These are phyloP conservation scores for Adansonia rubrostipa DNA, from an alignment of 441 rosid genomes.

Conservation along the genomic window DNA sequence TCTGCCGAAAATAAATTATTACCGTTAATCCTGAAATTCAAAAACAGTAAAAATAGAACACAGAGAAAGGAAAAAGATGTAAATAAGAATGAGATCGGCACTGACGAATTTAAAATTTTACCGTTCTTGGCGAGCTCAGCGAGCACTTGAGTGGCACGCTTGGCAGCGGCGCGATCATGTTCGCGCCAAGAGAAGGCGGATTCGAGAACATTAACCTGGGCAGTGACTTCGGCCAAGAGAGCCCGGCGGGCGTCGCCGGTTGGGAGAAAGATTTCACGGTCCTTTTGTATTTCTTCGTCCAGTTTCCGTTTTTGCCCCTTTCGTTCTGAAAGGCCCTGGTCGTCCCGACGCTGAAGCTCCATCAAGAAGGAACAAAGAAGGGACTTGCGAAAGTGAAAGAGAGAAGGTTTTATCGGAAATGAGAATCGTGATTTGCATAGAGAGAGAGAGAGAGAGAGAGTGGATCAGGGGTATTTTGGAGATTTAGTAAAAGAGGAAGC, in stretches of 20 bases:
- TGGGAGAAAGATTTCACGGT: constrained; percentile 57
- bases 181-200: constrained; percentile 80
- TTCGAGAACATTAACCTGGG: constrained; percentile 76
- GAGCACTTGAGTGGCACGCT: constrained; percentile 91
- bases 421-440: constrained; percentile 32
- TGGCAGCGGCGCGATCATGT: constrained; percentile 90
- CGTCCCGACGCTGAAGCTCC: constrained; percentile 67
- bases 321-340: constrained; percentile 70
- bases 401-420: constrained; percentile 28
- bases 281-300: constrained; percentile 69
- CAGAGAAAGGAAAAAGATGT: not conserved
- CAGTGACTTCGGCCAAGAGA: constrained; percentile 61
- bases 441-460: constrained; percentile 28
- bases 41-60: not conserved
- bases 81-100: constrained; percentile 34
- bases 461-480: constrained; percentile 16
- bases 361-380: constrained; percentile 36
- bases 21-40: not conserved
- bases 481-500: not conserved
- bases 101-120: constrained; percentile 25
- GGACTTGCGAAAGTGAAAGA: constrained; percentile 20
- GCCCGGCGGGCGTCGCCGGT: constrained; percentile 62
- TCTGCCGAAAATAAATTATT: constrained; percentile 45
- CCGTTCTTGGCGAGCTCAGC: constrained; percentile 98
- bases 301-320: constrained; percentile 95